Evolutionary conservation across 371 early-diverging fungal genomes (phyloP).

Genomic region (Apophysomyces elegans): DNA sequence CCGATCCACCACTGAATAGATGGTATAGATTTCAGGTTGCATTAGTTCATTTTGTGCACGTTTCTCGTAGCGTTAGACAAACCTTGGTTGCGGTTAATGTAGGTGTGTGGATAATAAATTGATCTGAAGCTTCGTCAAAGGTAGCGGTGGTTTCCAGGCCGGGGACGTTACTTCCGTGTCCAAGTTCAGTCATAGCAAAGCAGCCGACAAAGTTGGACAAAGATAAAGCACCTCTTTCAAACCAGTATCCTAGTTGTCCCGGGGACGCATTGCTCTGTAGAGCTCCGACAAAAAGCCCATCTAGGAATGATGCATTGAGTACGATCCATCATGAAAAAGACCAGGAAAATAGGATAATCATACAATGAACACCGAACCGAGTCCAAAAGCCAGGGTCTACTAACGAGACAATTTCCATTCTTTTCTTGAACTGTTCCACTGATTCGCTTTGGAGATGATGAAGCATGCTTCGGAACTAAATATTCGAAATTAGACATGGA

Average conservation of each 20-base stretch:
- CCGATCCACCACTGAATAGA: constrained; percentile 91
- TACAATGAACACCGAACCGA: constrained; percentile 90
- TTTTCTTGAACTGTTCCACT: constrained; percentile 70
- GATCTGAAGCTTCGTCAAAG: constrained; percentile 80
- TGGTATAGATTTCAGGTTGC: background rate
- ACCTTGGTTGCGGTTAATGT: constrained; percentile 86
- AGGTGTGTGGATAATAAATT: constrained; percentile 91
- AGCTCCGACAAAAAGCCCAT: constrained; percentile 90
- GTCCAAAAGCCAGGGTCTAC: constrained; percentile 95
- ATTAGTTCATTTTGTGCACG: background rate
- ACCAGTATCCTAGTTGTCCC: constrained; percentile 88
- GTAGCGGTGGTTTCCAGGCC: constrained; percentile 96
- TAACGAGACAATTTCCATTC: constrained; percentile 85
- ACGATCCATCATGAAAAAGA: too few relatives aligned
- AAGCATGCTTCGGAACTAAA: constrained; percentile 70
- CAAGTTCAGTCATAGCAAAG: constrained; percentile 93
- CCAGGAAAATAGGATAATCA: constrained; percentile 1
- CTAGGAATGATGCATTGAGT: constrained; percentile 13
- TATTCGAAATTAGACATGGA: too few relatives aligned
- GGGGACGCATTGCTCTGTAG: constrained; percentile 88
- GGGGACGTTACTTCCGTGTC: constrained; percentile 89
- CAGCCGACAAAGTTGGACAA: constrained; percentile 85
- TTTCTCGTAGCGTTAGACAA: background rate
- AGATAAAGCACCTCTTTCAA: constrained; percentile 83
- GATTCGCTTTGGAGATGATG: constrained; percentile 80